Base-by-base conservation (phyloP, 441 rosid species). In the Eutrema salsugineum region DNA sequence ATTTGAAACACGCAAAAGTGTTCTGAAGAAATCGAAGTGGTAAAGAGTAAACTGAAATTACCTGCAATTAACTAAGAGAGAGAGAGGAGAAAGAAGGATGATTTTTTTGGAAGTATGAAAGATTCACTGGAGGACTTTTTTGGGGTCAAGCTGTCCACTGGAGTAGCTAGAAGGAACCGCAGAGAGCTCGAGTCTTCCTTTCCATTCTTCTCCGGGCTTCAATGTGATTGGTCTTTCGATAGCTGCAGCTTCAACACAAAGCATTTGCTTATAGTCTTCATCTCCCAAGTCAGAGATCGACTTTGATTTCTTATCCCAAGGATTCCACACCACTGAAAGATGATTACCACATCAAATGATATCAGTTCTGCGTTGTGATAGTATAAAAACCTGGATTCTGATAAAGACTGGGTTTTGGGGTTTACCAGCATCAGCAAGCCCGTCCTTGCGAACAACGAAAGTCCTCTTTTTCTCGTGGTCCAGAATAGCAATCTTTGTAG, bases 161-260 rank as follows among this genome's bases (percentile, higher is more conserved):
- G 96, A 88, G 78, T 91, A 92, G 78, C 96, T 92, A 46, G 97
- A 91, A 58, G 97, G 97, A 66, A 92, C 97, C 49, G 90, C 86
- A 12, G 92, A 92, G 36, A 94, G 89, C 66, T 94, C 98, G 77
- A 79, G 90, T 71, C 90, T 88, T 77, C 99, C 98, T 76, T 72
- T 92, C 98, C 99, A 92, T 73, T 92, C 98, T 81, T 92, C 99
- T 30, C 97, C 94, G 0, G 97, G 94, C 87, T 85, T 94, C 81
- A 94, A 69, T 43, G 94, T 90, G 61, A 94, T 89, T 8, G 93
- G 90, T 64, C 85, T 88, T 73, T 92, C 98, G 17, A 87, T 63
- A 66, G 91, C 89, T 57, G 97, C 93, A n/a, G 98, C 91, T 82
- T 91, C 97, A 9, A 94, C 93, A 55, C 96, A 90, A 20, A 92